Base-by-base conservation (phyloP, 2,329 filamentous ascomycete species). In the Onygenales sp. region DNA sequence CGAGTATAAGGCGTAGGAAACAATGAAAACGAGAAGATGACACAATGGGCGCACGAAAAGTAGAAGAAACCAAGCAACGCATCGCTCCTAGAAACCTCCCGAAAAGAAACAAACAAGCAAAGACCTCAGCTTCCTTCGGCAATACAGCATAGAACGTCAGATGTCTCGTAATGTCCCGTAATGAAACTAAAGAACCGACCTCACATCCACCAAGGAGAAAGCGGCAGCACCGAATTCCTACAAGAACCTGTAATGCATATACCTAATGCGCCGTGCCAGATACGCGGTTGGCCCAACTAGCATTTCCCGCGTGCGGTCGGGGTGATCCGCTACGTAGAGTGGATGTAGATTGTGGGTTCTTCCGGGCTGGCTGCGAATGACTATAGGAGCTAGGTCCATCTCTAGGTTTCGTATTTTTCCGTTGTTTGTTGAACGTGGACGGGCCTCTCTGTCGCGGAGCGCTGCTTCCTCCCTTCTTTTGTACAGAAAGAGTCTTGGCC, bases 381-480 rank as follows among this genome's bases (percentile, higher is more conserved):
- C 55, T 45, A 50, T 57, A 53, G 21, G 49, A 47, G 92, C 57
- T 54, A 44, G 52, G 44, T 31, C 88, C 62, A 48, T 71, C 67
- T 52, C 67, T 62, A 39, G 63, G 55, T 43, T 67, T 70, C 7
- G 59, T 57, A 45, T 59, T 61, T 54, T 64, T 69, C 45, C 65
- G 63, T 65, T 68, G 56, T 56, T 64, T 43, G 21, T 27, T 49
- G 62, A 59, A 13, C 59, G 51, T 47, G 14, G 42, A 45, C 5
- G 50, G 33, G 8, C 50, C 45, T 32, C 61, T 61, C 37, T 64
- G 67, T 34, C 60, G 59, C 32, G 62, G 46, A 8, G 52, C 50
- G 46, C 58, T 60, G 39, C 55, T 57, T 10, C 57, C 59, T 48
- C 56, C 51, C 54, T 71, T 73, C 51, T 66, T 63, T 6, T 65